These are phyloP conservation scores for Lepidopterella palustris DNA, from an alignment of 495 filamentous ascomycete species.

Conservation along the genomic window DNA sequence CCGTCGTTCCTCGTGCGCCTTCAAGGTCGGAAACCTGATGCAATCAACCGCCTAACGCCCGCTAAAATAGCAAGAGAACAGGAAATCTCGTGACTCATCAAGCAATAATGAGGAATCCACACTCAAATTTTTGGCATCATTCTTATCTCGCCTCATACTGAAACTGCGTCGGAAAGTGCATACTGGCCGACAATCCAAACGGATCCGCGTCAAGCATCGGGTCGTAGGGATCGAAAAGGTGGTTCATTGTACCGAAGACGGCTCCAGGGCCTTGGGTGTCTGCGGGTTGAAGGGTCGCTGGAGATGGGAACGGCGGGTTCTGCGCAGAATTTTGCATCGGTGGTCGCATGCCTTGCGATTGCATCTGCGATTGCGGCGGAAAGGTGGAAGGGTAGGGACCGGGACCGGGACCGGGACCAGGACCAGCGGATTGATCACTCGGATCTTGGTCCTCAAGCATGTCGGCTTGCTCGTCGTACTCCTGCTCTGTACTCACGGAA, in stretches of 20 bases:
- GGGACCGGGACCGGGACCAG: conserved; percentile 58
- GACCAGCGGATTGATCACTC: conserved; percentile 43
- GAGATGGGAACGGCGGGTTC: conserved; percentile 27
- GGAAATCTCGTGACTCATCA: conserved; percentile 2
- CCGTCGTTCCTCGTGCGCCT: not conserved
- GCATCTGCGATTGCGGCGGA: conserved; percentile 41
- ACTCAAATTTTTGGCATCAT: not conserved
- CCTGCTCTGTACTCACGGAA: conserved; percentile 85
- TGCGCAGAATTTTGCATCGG: conserved; percentile 25
- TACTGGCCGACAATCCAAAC: conserved; percentile 83
- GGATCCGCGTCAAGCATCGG: conserved; percentile 83
- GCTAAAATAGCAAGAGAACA: not conserved
- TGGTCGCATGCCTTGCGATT: conserved; percentile 39
- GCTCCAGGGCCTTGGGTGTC: conserved; percentile 36
- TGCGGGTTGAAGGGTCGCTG: conserved; percentile 32
- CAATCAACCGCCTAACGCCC: not conserved
- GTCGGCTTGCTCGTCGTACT: conserved; percentile 95
- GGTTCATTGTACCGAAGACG: conserved; percentile 50
- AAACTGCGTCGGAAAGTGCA: conserved; percentile 90
- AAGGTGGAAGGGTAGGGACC: conserved; percentile 45
- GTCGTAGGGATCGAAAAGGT: conserved; percentile 68
- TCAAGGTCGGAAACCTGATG: not conserved
- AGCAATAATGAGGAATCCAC: not conserved
- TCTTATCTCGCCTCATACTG: conserved; percentile 54
- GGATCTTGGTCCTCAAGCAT: conserved; percentile 80